Conservation (phyloP, 208 protist species). For the Wallacemonas sp. region DNA sequence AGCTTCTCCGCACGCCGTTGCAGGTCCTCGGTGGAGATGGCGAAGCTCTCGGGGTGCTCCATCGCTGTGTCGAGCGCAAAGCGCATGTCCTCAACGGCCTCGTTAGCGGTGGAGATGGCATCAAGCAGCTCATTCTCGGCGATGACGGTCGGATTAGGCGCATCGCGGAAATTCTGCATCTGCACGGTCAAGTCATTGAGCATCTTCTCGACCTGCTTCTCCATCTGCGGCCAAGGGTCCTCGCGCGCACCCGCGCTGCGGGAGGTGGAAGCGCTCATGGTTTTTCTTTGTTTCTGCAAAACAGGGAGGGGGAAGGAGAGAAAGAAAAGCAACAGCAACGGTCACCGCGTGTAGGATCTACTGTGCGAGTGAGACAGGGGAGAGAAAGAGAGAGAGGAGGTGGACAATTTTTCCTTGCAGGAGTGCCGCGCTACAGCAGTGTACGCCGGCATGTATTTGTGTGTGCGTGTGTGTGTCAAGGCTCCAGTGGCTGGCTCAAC, state of each 20-base stretch:
- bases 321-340: neutral
- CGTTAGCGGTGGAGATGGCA: conserved; percentile 49
- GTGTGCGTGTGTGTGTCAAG: no score
- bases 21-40: conserved; percentile 69
- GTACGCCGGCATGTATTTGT: no score
- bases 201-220: conserved; percentile 71
- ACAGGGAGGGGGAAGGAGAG: neutral
- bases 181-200: conserved; percentile 58
- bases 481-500: no score
- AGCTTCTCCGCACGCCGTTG: conserved; percentile 61
- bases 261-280: conserved; percentile 1
- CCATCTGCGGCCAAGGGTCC: conserved; percentile 83
- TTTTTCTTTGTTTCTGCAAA: neutral
- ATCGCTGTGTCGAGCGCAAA: conserved; percentile 71
- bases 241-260: conserved; percentile 28
- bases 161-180: conserved; percentile 53
- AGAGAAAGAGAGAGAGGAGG: neutral
- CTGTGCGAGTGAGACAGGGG: neutral
- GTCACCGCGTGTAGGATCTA: no score
- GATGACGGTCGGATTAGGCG: conserved; percentile 50
- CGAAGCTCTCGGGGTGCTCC: conserved; percentile 79
- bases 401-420: no score
- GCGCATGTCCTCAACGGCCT: conserved; percentile 78
- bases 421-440: no score
- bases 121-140: conserved; percentile 72